Evolutionary conservation across 148 eudicot species (phyloP).

Genomic region (Talinum fruticosum): DNA sequence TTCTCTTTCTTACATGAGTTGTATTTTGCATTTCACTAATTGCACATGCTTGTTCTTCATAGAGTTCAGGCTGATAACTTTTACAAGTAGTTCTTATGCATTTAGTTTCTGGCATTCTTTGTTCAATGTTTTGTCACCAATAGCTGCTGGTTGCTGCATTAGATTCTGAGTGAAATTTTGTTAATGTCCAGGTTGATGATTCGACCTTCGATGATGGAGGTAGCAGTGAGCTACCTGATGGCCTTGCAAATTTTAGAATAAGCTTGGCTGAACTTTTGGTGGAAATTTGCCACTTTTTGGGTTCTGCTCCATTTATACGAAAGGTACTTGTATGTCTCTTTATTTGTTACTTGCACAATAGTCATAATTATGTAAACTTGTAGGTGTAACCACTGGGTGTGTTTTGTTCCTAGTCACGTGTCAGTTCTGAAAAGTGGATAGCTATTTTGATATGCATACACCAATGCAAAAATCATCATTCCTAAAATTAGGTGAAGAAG

Average conservation of each 20-base stretch:
- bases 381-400: not conserved
- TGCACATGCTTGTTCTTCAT: not conserved
- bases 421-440: not conserved
- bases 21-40: not conserved
- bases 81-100: not conserved
- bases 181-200: constrained; percentile 83
- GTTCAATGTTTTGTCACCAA: constrained; percentile 2
- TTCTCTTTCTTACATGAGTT: not conserved
- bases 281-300: constrained; percentile 80
- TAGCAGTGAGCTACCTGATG: constrained; percentile 72
- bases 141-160: not conserved
- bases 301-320: constrained; percentile 53
- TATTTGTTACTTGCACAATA: constrained; percentile 1
- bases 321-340: constrained; percentile 46
- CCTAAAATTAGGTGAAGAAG: not conserved
- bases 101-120: not conserved
- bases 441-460: not conserved
- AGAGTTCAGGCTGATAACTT: not conserved
- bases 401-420: not conserved
- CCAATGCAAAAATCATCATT: not conserved
- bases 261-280: constrained; percentile 82
- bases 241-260: constrained; percentile 79
- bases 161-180: not conserved
- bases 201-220: constrained; percentile 50
- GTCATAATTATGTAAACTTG: not conserved